Percentiles rank a stretch among this genome's conserved stretches.
These are phyloP conservation scores for Epichloe uncinata DNA, from an alignment of 2,329 filamentous ascomycete genomes.

Conservation along the genomic window DNA sequence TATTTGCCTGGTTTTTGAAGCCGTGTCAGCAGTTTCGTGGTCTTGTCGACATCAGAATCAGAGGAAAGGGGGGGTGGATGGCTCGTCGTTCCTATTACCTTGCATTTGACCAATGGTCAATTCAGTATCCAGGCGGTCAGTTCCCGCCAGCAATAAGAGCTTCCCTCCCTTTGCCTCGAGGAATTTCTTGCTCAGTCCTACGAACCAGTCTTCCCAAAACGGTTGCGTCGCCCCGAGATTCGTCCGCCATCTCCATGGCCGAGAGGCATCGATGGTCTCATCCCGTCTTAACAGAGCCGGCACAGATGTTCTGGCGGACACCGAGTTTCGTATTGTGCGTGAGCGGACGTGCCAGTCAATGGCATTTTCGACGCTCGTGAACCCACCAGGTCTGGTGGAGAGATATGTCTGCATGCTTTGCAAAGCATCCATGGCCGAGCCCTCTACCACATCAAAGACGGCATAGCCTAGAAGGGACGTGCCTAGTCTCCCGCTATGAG, in stretches of 20 bases:
- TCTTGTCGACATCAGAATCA: too few relatives aligned
- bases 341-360: conserved; percentile 92
- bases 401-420: conserved; percentile 91
- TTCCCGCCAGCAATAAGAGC: conserved; percentile 72
- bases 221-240: conserved; percentile 71
- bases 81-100: conserved; percentile 33
- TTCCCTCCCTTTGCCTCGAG: conserved; percentile 71
- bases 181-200: conserved; percentile 79
- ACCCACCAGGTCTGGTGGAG: conserved; percentile 63
- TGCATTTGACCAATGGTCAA: conserved; percentile 96
- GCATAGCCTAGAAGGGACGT: conserved; percentile 66
- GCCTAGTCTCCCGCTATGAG: conserved; percentile 52
- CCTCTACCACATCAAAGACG: conserved; percentile 90
- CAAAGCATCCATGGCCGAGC: conserved; percentile 87
- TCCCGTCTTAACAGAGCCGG: conserved; percentile 56
- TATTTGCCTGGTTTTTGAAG: too few relatives aligned
- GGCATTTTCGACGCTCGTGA: conserved; percentile 62
- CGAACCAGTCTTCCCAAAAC: conserved; percentile 93
- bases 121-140: conserved; percentile 80
- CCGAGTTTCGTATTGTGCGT: conserved; percentile 69
- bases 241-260: conserved; percentile 73
- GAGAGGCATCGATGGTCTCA: conserved; percentile 21
- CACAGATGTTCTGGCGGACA: conserved; percentile 78
- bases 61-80: too few relatives aligned
- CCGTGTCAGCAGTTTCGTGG: too few relatives aligned